Conservation (phyloP, 805 yeast genomes). For the Ogataea degrootiae region DNA sequence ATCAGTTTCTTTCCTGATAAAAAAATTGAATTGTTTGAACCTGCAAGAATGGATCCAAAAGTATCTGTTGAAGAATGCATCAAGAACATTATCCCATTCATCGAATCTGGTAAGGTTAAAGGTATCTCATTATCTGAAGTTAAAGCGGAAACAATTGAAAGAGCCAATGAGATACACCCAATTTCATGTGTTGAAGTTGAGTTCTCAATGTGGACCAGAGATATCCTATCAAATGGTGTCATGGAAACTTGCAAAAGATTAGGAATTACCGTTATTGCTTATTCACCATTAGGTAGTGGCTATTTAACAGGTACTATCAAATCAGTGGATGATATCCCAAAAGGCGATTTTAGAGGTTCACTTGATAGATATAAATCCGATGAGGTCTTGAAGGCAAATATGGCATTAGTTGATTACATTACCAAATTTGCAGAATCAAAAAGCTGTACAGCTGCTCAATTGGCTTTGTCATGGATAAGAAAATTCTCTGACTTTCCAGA, state of each 20-base stretch:
- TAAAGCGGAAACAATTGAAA: conserved; percentile 51
- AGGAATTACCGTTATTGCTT: conserved; percentile 65
- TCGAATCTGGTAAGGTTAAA: conserved; percentile 60
- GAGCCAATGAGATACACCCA: conserved; percentile 53
- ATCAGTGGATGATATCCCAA: conserved; percentile 42
- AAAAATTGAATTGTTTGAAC: conserved; percentile 56
- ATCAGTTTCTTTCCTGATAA: conserved; percentile 34
- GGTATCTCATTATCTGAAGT: conserved; percentile 77
- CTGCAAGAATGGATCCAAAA: conserved; percentile 62
- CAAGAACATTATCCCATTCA: conserved; percentile 48
- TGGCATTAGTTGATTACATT: conserved; percentile 43
- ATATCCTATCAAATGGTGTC: conserved; percentile 58
- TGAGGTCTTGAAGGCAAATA: conserved; percentile 46
- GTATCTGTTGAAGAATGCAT: conserved; percentile 59
- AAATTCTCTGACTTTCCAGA: conserved; percentile 35
- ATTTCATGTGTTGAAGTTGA: conserved; percentile 75
- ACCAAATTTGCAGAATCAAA: conserved; percentile 43
- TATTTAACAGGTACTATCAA: conserved; percentile 60
- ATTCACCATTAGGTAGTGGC: conserved; percentile 83
- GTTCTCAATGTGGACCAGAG: conserved; percentile 65
- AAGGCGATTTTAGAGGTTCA: conserved; percentile 47
- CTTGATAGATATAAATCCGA: conserved; percentile 60
- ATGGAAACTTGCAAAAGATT: conserved; percentile 52
- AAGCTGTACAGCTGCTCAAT: conserved; percentile 54
- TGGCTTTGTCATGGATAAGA: conserved; percentile 65